Evolutionary conservation across 495 filamentous ascomycete genomes (phyloP).

Genomic region (Neurospora sp.): DNA sequence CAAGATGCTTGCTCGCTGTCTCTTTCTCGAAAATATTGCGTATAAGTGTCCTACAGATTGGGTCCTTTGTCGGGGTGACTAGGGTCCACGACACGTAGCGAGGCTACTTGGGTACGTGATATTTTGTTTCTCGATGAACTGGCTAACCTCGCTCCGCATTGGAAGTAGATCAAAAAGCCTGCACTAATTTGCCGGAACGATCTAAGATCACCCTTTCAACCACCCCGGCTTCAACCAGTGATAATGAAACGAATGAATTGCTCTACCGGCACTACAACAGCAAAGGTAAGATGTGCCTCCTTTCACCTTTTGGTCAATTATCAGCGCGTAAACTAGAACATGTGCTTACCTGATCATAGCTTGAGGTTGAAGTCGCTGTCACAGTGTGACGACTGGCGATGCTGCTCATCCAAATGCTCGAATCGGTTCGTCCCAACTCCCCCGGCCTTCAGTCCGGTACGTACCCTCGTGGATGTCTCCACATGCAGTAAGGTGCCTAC

Average conservation of each 20-base stretch:
- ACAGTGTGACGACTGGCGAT: background rate
- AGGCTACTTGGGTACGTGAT: background rate
- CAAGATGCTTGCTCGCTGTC: background rate
- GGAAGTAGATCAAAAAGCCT: background rate
- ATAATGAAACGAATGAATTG: background rate
- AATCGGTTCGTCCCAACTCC: background rate
- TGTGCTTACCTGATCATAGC: background rate
- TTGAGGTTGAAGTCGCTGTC: background rate
- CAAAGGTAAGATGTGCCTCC: background rate
- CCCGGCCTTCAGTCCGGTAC: background rate
- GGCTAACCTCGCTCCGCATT: background rate
- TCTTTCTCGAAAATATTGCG: constrained; percentile 6
- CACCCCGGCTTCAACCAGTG: background rate
- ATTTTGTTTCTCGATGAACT: background rate
- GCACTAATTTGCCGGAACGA: background rate
- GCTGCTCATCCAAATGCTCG: background rate
- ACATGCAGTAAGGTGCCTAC: background rate
- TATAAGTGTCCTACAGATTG: background rate
- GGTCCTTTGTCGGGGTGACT: background rate
- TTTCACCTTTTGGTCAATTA: background rate
- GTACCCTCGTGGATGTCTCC: background rate
- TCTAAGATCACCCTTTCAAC: background rate
- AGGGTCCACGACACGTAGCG: background rate
- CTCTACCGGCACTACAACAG: background rate
- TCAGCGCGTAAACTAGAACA: background rate